phyloP scores from a whole-genome alignment of 257 asterid genomes.

The Parsonsia alboflavescens region DNA sequence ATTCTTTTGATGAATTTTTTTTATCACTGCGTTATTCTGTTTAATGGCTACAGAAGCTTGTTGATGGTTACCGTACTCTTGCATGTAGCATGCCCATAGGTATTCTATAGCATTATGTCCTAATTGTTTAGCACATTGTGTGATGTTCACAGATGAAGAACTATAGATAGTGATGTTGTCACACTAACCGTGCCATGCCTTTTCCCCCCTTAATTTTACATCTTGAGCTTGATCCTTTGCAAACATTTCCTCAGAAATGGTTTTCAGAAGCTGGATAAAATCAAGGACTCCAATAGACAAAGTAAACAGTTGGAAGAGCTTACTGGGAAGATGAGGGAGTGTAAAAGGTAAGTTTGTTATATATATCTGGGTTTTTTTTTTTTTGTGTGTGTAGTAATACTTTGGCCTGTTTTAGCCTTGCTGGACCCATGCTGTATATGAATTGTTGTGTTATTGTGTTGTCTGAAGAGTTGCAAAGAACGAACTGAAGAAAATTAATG shows the following conservation, averaged over 20 bases:
- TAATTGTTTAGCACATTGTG: background rate
- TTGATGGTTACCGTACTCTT: background rate
- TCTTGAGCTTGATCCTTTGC: background rate
- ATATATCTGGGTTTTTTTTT: background rate
- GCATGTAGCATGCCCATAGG: background rate
- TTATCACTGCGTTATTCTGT: background rate
- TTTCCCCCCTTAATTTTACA: background rate
- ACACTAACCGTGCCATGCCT: background rate
- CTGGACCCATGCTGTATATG: background rate
- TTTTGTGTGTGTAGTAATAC: background rate
- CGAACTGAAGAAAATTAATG: background rate
- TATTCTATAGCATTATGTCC: background rate
- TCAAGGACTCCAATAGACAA: slow-evolving; percentile 84
- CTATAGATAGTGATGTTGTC: background rate
- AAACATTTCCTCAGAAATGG: slow-evolving; percentile 55
- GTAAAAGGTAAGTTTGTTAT: slow-evolving; percentile 53
- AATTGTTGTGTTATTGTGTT: background rate
- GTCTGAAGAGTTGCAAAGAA: background rate
- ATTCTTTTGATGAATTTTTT: background rate
- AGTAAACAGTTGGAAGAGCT: slow-evolving; percentile 95
- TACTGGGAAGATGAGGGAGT: slow-evolving; percentile 90
- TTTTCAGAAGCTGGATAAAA: slow-evolving; percentile 87
- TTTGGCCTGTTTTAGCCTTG: background rate
- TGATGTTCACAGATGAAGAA: background rate
- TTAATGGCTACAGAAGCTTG: background rate